Base-by-base conservation (phyloP, 2,329 filamentous ascomycete species). In the Aureobasidium namibiae region DNA sequence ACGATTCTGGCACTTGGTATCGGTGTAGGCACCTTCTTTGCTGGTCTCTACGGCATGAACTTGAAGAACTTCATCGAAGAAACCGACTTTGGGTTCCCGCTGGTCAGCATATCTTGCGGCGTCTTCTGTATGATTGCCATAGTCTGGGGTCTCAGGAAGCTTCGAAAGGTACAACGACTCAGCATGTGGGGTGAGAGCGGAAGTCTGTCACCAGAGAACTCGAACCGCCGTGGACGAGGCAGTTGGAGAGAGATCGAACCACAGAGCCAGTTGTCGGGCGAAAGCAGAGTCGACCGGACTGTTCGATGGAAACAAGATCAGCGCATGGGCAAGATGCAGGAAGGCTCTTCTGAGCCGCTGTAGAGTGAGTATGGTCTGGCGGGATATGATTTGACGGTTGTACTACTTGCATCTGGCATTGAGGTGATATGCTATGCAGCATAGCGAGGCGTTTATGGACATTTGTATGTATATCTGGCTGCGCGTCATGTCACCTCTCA, bases 11-110 rank as follows among this genome's bases (percentile, higher is more conserved):
- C 94, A 1, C 83, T 99, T 4, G 91, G 92, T n/a, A 84, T 97
- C 49, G 92, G 90, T 58, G 90, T 92, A 70, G 94, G 94, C 59
- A 96, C 94, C 52, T 95, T 97, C 70, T 82, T 96, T 67, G 95
- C 94, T 9, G 92, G 92, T n/a, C 84, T 99, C n/a, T 99, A 97
- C 80, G 94, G 94, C 67, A 97, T 97, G 92, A 99, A 99, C 76
- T 78, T 99, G 64, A 95, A 96, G 71, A 97, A 97, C 75, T 97
- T 96, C 73, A 90, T 97, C 67, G 94, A 99, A 76, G 92, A 97
- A 71, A 92, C 89, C 1, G 83, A 90, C 73, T 82, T 90, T 73
- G 94, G 92, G 11, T 97, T 99, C 72, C 81, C 80, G 48, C 83
- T 83, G 57, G 86, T 99, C 61, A 90, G 87, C 2, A 79, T 77